These are phyloP conservation scores for Scenedesmus sp. DNA, from an alignment of 163 green algal genomes.

Conservation along the genomic window DNA sequence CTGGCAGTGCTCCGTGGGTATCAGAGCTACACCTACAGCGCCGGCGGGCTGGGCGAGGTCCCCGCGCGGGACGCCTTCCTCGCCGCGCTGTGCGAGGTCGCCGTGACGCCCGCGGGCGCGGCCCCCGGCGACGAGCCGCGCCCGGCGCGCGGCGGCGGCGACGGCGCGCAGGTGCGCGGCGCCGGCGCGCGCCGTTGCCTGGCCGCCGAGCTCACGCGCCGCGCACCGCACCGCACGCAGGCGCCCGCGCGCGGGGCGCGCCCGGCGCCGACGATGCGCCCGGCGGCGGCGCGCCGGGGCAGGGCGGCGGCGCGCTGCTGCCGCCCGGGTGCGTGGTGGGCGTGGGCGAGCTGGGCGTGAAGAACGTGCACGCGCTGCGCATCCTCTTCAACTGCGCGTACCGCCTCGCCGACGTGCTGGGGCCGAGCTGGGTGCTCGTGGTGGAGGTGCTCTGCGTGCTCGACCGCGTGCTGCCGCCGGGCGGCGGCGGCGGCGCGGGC, in stretches of 20 bases:
- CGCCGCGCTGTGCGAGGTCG: slow-evolving; percentile 76
- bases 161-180: slow-evolving; percentile 1
- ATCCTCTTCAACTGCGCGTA: slow-evolving; percentile 92
- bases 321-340: not conserved
- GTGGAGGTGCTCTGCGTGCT: slow-evolving; percentile 84
- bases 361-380: slow-evolving; percentile 85
- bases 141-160: not conserved
- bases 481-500: slow-evolving; percentile 13
- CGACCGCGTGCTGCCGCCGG: slow-evolving; percentile 73
- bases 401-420: slow-evolving; percentile 71
- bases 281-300: not conserved
- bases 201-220: too few relatives aligned
- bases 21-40: slow-evolving; percentile 70
- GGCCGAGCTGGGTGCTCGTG: slow-evolving; percentile 77
- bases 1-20: slow-evolving; percentile 67
- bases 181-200: too few relatives aligned
- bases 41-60: slow-evolving; percentile 63
- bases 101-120: slow-evolving; percentile 55
- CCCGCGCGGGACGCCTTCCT: slow-evolving; percentile 82
- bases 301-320: not conserved
- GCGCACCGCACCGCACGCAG: too few relatives aligned
- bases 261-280: not conserved
- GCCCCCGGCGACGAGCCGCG: not conserved
- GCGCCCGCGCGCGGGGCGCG: too few relatives aligned
- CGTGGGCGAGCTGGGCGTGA: slow-evolving; percentile 61